These are phyloP conservation scores for Garcia nutans DNA, from an alignment of 345 rosid species.

Conservation along the genomic window DNA sequence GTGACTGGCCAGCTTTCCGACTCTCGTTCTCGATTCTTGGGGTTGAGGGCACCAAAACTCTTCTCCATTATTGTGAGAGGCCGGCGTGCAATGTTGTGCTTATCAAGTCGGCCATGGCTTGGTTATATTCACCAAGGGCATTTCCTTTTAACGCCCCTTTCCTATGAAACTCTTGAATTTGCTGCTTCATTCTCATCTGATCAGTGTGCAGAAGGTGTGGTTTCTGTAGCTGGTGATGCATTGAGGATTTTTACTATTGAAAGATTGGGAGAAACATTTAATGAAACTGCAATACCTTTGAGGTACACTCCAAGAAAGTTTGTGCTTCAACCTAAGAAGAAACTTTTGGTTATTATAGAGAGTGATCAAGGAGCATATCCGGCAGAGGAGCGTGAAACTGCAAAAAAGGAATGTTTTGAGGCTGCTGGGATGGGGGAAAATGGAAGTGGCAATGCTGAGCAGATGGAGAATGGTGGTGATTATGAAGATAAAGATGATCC, in stretches of 20 bases:
- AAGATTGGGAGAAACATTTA: slow-evolving; percentile 92
- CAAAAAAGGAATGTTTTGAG: slow-evolving; percentile 84
- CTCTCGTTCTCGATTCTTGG: slow-evolving; percentile 92
- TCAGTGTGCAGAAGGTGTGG: slow-evolving; percentile 98
- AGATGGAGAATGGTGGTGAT: slow-evolving; percentile 75
- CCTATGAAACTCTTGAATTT: slow-evolving; percentile 91
- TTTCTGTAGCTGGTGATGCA: slow-evolving; percentile 92
- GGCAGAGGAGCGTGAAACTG: slow-evolving; percentile 96
- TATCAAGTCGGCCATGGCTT: slow-evolving; percentile 98
- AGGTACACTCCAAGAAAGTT: slow-evolving; percentile 97
- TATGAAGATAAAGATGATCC: slow-evolving; percentile 89
- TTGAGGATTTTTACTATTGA: slow-evolving; percentile 92
- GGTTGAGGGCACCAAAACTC: slow-evolving; percentile 86
- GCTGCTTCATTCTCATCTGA: slow-evolving; percentile 98
- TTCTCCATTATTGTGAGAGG: slow-evolving; percentile 83
- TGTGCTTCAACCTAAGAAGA: slow-evolving; percentile 76
- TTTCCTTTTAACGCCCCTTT: slow-evolving; percentile 88
- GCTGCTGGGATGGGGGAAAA: slow-evolving; percentile 80
- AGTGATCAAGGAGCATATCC: slow-evolving; percentile 94
- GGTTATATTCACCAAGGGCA: slow-evolving; percentile 97
- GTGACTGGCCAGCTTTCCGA: slow-evolving; percentile 98
- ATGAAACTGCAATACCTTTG: slow-evolving; percentile 84
- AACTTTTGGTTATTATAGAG: slow-evolving; percentile 79
- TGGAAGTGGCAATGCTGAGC: slow-evolving; percentile 56
- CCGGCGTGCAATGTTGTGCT: slow-evolving; percentile 88